phyloP scores from a whole-genome alignment of 2,329 filamentous ascomycete genomes.

The Fusarium anguioides region DNA sequence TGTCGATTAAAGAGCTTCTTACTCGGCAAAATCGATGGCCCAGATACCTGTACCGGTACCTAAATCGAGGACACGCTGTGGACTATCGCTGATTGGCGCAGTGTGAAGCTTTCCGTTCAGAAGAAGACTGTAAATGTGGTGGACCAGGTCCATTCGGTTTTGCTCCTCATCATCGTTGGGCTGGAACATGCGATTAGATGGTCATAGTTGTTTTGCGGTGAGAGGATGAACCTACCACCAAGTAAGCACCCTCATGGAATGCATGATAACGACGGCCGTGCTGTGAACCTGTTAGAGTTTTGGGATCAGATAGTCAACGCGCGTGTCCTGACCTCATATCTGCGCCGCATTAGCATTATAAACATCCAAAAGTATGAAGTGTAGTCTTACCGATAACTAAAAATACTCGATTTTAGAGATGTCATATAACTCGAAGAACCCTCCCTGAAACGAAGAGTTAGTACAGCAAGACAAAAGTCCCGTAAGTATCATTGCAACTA shows the following conservation, averaged over 20 bases:
- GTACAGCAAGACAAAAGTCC: fast-evolving
- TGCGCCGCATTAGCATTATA: neutral
- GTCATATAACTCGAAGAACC: constrained; percentile 17
- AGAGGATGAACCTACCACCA: neutral
- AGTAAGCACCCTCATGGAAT: constrained; percentile 30
- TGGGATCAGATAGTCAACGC: fast-evolving
- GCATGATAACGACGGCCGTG: constrained; percentile 35
- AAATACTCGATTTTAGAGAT: constrained; percentile 28
- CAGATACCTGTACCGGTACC: constrained; percentile 32
- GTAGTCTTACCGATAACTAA: constrained; percentile 17
- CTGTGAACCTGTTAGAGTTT: neutral
- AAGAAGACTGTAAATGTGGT: constrained; percentile 31
- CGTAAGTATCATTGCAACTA: fast-evolving
- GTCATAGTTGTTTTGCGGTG: fast-evolving
- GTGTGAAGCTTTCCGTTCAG: constrained; percentile 16
- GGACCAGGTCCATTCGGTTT: constrained; percentile 28
- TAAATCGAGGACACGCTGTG: constrained; percentile 25
- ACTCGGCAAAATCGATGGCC: constrained; percentile 38
- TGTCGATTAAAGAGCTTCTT: neutral
- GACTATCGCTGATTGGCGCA: constrained; percentile 12
- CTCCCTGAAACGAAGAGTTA: neutral
- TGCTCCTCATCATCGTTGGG: constrained; percentile 35
- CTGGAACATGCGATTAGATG: neutral
- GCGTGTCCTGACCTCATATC: constrained; percentile 18
- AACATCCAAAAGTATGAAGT: fast-evolving